A percentile compares a stretch with the other conserved stretches of the same genome.
These are phyloP conservation scores for Penicillium oxalicum DNA, from an alignment of 2,329 filamentous ascomycete species.

Conservation along the genomic window DNA sequence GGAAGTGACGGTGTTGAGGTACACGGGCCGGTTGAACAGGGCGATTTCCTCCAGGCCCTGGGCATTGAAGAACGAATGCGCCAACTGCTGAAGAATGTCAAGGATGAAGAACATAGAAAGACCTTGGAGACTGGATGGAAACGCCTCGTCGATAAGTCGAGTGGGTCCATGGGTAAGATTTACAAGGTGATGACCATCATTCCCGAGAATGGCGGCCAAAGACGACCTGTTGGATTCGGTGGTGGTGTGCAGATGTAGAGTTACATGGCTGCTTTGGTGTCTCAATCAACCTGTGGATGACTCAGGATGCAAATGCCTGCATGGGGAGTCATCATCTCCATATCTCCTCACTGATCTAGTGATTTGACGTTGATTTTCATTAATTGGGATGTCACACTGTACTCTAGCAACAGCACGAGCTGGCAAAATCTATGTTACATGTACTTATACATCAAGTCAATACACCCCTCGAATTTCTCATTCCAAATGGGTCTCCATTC, in stretches of 20 bases:
- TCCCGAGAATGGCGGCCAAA: conserved; percentile 67
- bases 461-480: no score
- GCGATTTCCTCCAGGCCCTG: conserved; percentile 69
- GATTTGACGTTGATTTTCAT: no score
- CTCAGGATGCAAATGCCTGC: no score
- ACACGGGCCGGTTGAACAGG: conserved; percentile 86
- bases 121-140: conserved; percentile 70
- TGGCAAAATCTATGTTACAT: no score
- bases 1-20: conserved; percentile 79
- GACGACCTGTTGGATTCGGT: conserved; percentile 86
- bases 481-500: no score
- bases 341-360: no score
- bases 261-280: not conserved
- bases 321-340: no score
- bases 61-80: conserved; percentile 74
- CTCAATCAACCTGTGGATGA: no score
- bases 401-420: no score
- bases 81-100: conserved; percentile 52
- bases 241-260: conserved; percentile 48
- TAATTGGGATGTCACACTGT: no score
- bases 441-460: no score
- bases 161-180: conserved; percentile 83
- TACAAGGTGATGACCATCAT: conserved; percentile 92
- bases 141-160: conserved; percentile 74
- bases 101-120: conserved; percentile 48